Base-by-base conservation (phyloP, 768 basidiomycete genomes). In the Scleroderma bovista region DNA sequence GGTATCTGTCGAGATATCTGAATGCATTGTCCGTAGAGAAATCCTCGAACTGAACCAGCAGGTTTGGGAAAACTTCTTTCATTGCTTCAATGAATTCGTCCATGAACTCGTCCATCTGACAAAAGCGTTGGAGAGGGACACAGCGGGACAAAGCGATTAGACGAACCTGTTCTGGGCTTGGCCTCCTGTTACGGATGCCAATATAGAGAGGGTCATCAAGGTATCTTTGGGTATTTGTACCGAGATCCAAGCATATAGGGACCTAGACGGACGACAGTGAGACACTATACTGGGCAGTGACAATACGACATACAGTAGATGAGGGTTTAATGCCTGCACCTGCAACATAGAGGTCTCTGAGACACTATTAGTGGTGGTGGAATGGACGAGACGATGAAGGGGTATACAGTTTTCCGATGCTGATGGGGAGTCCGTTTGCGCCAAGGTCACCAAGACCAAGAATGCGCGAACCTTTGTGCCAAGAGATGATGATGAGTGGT, bases 21-120 rank as follows among this genome's bases (percentile, higher is more conserved):
- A 88, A 89, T 2, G 87, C 88, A 46, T 85, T 84, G 60, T 88
- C 82, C 2, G 85, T 87, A 45, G 84, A 83, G 62, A 86, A 90
- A 61, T 89, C 81, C 54, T 84, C 83, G 53, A 84, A 87, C 51
- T 88, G 86, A n/a, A 88, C 76, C 55, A 87, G 69, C 44, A 84
- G 68, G 5, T 78, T 69, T 7, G 86, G 86, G 66, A 85, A 87
- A 15, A 79, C 76, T 24, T 78, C 75, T 38, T 68, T 65, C 73
- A 85, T 80, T 9, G 83, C 80, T 15, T 69, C 63, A 83, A 89
- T 88, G 66, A 89, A 87, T 55, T 83, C 80, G 47, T 83, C 78
- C 79, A 89, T 83, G 69, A 88, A 88, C 33, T 68, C 81, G 38
- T 82, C 79, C 75, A 85, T 84, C 80, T 83, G 53, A 44, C 44